Conservation (phyloP, 352 stramenopile genomes). For the Aphanomyces cochlioides region DNA sequence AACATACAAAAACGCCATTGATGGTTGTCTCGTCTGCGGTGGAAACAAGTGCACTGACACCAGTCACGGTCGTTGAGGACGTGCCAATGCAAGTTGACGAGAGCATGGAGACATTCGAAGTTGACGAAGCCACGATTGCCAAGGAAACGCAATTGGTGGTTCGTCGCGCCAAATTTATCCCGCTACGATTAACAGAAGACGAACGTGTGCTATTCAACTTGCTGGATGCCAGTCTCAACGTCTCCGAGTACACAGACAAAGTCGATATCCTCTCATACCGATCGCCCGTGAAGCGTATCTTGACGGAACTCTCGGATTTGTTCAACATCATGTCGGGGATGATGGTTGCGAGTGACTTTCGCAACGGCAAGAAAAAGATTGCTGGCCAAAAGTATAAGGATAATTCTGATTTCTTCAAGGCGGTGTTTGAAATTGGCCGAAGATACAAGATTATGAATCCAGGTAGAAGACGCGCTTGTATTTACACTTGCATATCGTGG, state of each 20-base stretch:
- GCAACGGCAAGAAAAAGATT: conserved; percentile 52
- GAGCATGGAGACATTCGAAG: conserved; percentile 32
- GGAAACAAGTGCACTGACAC: background rate
- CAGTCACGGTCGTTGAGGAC: background rate
- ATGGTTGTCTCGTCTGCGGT: background rate
- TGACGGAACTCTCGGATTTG: conserved; percentile 59
- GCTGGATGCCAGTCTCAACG: conserved; percentile 75
- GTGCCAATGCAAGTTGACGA: conserved; percentile 21
- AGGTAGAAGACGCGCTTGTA: conserved; percentile 26
- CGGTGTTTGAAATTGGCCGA: conserved; percentile 88
- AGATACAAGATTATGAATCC: conserved; percentile 95
- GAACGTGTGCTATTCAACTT: conserved; percentile 75
- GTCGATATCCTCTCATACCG: conserved; percentile 80
- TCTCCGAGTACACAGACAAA: conserved; percentile 92
- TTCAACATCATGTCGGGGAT: conserved; percentile 64
- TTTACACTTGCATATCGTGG: background rate
- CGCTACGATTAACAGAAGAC: conserved; percentile 56
- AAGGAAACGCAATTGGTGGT: conserved; percentile 39
- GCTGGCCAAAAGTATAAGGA: conserved; percentile 59
- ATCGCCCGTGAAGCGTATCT: conserved; percentile 67
- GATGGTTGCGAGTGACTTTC: conserved; percentile 61
- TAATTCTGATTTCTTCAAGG: conserved; percentile 75
- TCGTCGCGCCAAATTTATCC: conserved; percentile 53
- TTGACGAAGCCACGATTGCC: conserved; percentile 32
- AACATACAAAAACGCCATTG: conserved; percentile 43